A percentile compares a stretch with the other conserved stretches of the same genome.
These are phyloP conservation scores for Tanacetum coccineum DNA, from an alignment of 129 eudicot genomes.

Conservation along the genomic window DNA sequence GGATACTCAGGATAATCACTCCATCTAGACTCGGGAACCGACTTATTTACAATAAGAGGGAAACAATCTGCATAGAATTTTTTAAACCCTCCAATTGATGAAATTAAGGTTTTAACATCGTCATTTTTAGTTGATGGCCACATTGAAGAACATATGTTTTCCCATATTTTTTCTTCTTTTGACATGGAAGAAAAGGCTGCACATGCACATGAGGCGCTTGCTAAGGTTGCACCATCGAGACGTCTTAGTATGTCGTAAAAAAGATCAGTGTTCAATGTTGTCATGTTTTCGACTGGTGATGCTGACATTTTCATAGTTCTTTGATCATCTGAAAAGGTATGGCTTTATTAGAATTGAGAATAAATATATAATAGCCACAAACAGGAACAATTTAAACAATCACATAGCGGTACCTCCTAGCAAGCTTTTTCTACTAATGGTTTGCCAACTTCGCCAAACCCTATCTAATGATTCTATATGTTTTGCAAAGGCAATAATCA, in stretches of 20 bases:
- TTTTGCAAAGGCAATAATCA: too few species aligned
- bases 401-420: too few species aligned
- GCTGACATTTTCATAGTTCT: slow-evolving; percentile 41
- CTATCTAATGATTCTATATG: too few species aligned
- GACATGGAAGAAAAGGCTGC: slow-evolving; percentile 71
- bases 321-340: slow-evolving; percentile 41
- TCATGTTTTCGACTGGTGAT: slow-evolving; percentile 48
- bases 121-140: slow-evolving; percentile 91
- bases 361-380: not conserved
- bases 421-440: too few species aligned
- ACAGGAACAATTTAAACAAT: not conserved
- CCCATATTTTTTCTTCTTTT: slow-evolving; percentile 89
- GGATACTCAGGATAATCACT: slow-evolving; percentile 54
- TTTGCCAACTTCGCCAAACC: too few species aligned
- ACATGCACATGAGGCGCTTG: slow-evolving; percentile 93
- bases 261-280: slow-evolving; percentile 66
- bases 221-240: slow-evolving; percentile 85
- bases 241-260: slow-evolving; percentile 84
- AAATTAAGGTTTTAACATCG: slow-evolving; percentile 53
- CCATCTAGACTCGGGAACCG: slow-evolving; percentile 55
- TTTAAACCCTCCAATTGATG: slow-evolving; percentile 74
- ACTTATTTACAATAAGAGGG: slow-evolving; percentile 88
- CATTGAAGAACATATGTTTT: slow-evolving; percentile 69
- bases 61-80: slow-evolving; percentile 88
- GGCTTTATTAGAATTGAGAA: slow-evolving; percentile 1